Base-by-base conservation (phyloP, 495 filamentous ascomycete genomes). In the Hypoxylon rickii region DNA sequence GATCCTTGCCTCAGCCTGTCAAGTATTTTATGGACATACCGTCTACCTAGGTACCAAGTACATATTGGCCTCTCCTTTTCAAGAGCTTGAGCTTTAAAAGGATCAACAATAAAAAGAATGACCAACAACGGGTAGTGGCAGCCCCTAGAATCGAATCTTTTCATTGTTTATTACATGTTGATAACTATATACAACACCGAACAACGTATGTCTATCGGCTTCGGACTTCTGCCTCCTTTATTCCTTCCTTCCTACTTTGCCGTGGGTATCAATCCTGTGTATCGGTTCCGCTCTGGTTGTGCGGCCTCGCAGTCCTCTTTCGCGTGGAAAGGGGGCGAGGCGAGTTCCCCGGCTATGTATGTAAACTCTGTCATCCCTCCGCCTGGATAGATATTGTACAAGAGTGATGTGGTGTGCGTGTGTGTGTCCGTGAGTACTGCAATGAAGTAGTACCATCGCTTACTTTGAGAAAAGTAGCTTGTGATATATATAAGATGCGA, bases 241-340 rank as follows among this genome's bases (percentile, higher is more conserved):
- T 31, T 41, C 26, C 32, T 60, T 45, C 16, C 6, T 39, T 54
- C 31, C 33, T 45, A 24, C 20, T 19, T 44, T 37, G 20, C 33
- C 41, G 3, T 61, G 58, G 58, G 51, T 55, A 61, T 61, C 58
- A 55, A 43, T 51, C 52, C 29, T 56, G 37, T 52, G 50, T 34
- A 45, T 32, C 33, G 50, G 12, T 36, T n/a, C 41, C 24, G 17
- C 31, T 8, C n/a, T 41, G 29, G 15, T 17, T 33, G 34, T 16
- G 42, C 26, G 33, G 22, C 42, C 18, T 16, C 26, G 18, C 6
- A 7, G 33, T 20, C 32, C 32, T 46, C 47, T 24, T 42, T 37
- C 32, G 19, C 15, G 38, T 13, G 40, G 7, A 15, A 1, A 12
- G 7, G 22, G 38, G 17, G 16, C 18, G 12, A 24, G 32, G 13